These are phyloP conservation scores for Scopulariopsis brevicaulis DNA, from an alignment of 2,329 filamentous ascomycete species.

Conservation along the genomic window DNA sequence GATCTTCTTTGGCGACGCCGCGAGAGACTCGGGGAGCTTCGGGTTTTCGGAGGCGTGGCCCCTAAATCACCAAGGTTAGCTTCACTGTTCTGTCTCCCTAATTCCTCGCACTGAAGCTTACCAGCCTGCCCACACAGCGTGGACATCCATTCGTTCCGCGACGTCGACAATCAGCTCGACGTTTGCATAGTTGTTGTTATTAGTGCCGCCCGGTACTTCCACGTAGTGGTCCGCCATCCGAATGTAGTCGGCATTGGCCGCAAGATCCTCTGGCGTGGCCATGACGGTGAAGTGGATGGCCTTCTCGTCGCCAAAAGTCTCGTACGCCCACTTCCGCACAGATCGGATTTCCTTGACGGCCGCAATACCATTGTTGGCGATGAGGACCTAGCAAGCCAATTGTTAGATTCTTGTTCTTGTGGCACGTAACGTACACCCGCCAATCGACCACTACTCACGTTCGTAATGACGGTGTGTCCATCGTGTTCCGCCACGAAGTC, in stretches of 20 bases:
- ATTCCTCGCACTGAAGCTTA: conserved; percentile 30
- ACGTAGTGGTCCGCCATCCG: conserved; percentile 99
- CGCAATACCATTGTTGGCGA: conserved; percentile 99
- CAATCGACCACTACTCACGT: conserved; percentile 45
- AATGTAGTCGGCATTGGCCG: conserved; percentile 98
- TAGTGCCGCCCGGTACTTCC: conserved; percentile 95
- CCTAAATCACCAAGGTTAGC: conserved; percentile 31
- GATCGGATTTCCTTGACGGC: conserved; percentile 99
- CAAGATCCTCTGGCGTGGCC: conserved; percentile 95
- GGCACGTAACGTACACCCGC: neutral
- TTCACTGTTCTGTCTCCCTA: neutral
- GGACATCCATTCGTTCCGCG: conserved; percentile 95
- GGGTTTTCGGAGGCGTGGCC: conserved; percentile 98
- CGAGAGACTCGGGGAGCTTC: conserved; percentile 89
- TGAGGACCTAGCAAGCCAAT: conserved; percentile 59
- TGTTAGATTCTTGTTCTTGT: neutral
- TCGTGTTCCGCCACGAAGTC: conserved; percentile 86
- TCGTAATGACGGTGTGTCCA: conserved; percentile 97
- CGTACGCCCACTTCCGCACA: conserved; percentile 99
- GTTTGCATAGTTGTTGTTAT: conserved; percentile 99
- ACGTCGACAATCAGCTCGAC: conserved; percentile 98
- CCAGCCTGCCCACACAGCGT: conserved; percentile 99
- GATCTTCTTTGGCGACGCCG: conserved; percentile 95
- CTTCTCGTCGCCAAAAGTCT: conserved; percentile 95
- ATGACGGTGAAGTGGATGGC: conserved; percentile 99